phyloP scores from a whole-genome alignment of 176 grass and related monocot genomes.

The Ampelocalamus luodianensis region DNA sequence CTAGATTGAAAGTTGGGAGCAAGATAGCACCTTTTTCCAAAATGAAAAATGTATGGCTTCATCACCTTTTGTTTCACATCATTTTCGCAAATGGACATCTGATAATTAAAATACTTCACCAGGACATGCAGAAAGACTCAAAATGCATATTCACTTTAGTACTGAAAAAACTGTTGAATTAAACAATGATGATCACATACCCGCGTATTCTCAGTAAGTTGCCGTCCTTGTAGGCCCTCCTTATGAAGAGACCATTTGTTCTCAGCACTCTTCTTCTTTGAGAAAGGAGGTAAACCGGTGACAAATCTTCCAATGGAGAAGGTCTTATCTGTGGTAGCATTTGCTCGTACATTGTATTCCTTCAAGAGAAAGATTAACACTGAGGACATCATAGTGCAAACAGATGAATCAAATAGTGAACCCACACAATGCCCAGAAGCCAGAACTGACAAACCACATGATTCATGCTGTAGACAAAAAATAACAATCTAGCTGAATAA shows the following conservation, averaged over 20 bases:
- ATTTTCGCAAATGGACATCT: background rate
- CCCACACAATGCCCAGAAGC: background rate
- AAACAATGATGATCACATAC: slow-evolving; percentile 50
- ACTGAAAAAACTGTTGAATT: background rate
- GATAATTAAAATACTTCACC: background rate
- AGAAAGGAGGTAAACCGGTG: slow-evolving; percentile 89
- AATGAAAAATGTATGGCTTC: background rate
- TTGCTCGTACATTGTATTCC: slow-evolving; percentile 98
- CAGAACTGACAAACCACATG: background rate
- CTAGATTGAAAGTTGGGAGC: background rate
- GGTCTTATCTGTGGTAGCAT: slow-evolving; percentile 59
- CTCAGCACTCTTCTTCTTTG: slow-evolving; percentile 84
- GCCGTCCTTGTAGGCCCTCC: slow-evolving; percentile 83
- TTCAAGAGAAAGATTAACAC: slow-evolving; percentile 35
- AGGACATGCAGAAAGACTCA: background rate
- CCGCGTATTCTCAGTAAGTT: slow-evolving; percentile 73
- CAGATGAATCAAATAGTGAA: slow-evolving; percentile 41
- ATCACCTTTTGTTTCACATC: background rate
- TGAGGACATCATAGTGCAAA: slow-evolving; percentile 14
- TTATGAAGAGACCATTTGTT: slow-evolving; percentile 98
- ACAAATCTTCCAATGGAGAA: slow-evolving; percentile 95
- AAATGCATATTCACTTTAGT: background rate
- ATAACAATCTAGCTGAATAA: slow-evolving; percentile 19
- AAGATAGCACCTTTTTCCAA: background rate
- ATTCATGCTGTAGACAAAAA: background rate